Percentiles rank a stretch among this genome's conserved stretches.
Conservation (phyloP, 2,329 filamentous ascomycete species). For the Chrysosporium queenslandicum region DNA sequence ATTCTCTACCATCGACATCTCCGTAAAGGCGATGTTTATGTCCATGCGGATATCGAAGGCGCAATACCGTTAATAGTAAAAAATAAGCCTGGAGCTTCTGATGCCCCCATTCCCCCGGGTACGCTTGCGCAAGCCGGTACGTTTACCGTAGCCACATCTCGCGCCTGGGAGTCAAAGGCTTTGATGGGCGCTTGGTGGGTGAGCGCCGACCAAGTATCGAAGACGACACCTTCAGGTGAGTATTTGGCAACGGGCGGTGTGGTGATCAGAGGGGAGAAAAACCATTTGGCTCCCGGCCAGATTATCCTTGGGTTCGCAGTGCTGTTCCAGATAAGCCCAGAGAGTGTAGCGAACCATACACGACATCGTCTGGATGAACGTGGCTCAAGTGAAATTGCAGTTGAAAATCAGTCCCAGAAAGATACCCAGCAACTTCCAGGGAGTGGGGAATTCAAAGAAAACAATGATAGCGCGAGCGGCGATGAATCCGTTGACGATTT, state of each 20-base stretch:
- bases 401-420: constrained; percentile 12
- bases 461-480: too few relatives aligned
- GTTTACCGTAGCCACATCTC: constrained; percentile 72
- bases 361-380: constrained; percentile 53
- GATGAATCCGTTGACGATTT: background rate
- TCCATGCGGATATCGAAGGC: constrained; percentile 79
- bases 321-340: constrained; percentile 79
- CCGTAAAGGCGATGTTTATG: constrained; percentile 80
- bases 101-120: constrained; percentile 81
- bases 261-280: constrained; percentile 75
- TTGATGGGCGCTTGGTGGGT: constrained; percentile 97
- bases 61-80: constrained; percentile 82
- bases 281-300: constrained; percentile 78
- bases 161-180: constrained; percentile 92
- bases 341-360: constrained; percentile 69
- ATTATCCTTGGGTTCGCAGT: constrained; percentile 79
- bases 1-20: constrained; percentile 80
- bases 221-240: constrained; percentile 68
- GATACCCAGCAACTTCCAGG: constrained; percentile 19
- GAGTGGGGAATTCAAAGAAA: constrained; percentile 12
- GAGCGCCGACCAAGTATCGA: constrained; percentile 77
- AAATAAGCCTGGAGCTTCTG: constrained; percentile 65
- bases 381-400: background rate
- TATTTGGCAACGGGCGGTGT: constrained; percentile 71
- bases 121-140: constrained; percentile 85